These are phyloP conservation scores for Cladophialophora carrionii DNA, from an alignment of 2,329 filamentous ascomycete genomes.

Conservation along the genomic window DNA sequence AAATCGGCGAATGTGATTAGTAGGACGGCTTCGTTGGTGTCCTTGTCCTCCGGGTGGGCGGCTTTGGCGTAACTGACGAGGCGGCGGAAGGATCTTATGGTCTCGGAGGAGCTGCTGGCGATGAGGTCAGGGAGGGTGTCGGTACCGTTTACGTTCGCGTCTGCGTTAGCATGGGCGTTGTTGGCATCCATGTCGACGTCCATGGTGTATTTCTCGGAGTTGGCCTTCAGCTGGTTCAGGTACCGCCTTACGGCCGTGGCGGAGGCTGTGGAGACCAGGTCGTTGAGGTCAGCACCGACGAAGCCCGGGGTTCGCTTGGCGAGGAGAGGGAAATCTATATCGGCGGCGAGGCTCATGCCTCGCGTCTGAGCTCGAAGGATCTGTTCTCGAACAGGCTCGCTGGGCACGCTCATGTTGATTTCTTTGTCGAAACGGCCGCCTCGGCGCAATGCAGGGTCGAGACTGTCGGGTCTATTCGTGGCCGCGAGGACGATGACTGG, in stretches of 20 bases:
- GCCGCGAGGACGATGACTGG: constrained; percentile 89
- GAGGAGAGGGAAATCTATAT: constrained; percentile 73
- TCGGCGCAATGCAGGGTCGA: constrained; percentile 76
- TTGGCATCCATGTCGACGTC: constrained; percentile 53
- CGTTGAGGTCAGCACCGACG: constrained; percentile 84
- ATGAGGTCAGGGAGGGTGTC: no score
- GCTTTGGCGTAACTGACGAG: constrained; percentile 29
- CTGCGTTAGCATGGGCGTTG: constrained; percentile 13
- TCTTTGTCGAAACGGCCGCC: constrained; percentile 79
- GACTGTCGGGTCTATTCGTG: constrained; percentile 82
- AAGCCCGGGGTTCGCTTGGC: constrained; percentile 89
- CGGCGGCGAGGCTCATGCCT: constrained; percentile 64
- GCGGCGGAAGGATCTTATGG: constrained; percentile 30
- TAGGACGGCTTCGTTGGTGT: constrained; percentile 46
- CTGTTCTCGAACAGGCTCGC: constrained; percentile 72
- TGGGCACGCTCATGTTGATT: constrained; percentile 85
- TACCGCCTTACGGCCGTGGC: constrained; percentile 66
- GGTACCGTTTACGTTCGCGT: not conserved
- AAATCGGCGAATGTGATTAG: constrained; percentile 71
- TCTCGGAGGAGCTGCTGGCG: constrained; percentile 1
- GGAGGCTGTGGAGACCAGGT: constrained; percentile 67
- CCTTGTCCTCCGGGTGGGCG: constrained; percentile 3
- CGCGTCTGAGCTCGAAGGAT: constrained; percentile 76
- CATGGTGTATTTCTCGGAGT: constrained; percentile 53
- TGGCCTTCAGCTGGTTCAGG: constrained; percentile 55